Conservation (phyloP, 169 alveolate species). For the Neospora caninum region DNA sequence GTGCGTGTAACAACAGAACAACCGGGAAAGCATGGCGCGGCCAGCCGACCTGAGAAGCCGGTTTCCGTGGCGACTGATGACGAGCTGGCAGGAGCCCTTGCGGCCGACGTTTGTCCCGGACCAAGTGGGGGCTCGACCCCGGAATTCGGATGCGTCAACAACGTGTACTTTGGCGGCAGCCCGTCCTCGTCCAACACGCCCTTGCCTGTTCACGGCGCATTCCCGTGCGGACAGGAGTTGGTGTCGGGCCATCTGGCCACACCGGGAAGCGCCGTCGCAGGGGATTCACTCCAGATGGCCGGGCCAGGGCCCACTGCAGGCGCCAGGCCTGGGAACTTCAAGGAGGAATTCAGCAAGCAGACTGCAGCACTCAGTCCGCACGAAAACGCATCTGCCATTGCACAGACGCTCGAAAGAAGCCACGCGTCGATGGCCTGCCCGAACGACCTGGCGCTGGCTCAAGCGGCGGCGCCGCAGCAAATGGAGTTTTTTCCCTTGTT, state of each 20-base stretch:
- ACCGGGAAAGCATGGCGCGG: background rate
- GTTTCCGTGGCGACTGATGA: background rate
- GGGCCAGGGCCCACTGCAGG: background rate
- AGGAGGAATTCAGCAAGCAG: background rate
- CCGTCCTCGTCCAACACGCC: background rate
- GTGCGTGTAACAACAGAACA: background rate
- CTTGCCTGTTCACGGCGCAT: background rate
- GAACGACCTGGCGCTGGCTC: too few relatives aligned
- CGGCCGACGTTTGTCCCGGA: background rate
- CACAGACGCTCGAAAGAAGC: background rate
- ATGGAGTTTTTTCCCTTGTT: too few relatives aligned
- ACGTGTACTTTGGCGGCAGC: background rate
- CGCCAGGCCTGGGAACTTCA: background rate
- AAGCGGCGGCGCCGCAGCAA: too few relatives aligned
- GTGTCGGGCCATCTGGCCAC: background rate
- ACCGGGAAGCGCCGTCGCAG: background rate
- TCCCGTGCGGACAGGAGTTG: background rate
- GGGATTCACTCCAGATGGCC: too few relatives aligned
- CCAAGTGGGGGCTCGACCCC: background rate
- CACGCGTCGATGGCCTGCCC: background rate
- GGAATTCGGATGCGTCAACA: background rate
- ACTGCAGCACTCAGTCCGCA: background rate
- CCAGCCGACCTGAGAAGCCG: background rate
- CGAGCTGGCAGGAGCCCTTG: background rate
- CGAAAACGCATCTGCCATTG: background rate